A percentile compares a stretch with the other conserved stretches of the same genome.
Evolutionary conservation across 306 rosid species (phyloP).

Genomic region (Cicer bijugum): DNA sequence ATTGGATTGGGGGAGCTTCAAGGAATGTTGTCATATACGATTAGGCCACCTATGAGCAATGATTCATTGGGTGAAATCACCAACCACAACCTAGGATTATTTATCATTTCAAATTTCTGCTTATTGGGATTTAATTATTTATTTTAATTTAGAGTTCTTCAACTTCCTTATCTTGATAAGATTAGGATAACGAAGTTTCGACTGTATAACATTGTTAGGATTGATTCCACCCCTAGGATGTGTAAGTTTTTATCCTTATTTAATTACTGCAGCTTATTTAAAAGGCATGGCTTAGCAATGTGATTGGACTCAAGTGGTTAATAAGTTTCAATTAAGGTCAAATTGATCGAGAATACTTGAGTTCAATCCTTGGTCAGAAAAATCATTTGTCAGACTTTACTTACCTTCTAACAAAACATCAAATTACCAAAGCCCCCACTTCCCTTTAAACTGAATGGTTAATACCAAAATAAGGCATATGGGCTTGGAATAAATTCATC

Average conservation of each 20-base stretch:
- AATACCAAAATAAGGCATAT: background rate
- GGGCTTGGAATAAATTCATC: background rate
- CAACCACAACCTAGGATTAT: background rate
- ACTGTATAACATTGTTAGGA: background rate
- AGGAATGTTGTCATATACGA: background rate
- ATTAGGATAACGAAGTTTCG: background rate
- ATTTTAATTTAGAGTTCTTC: background rate
- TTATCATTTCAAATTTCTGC: background rate
- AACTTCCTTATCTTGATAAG: constrained; percentile 1
- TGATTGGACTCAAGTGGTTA: background rate
- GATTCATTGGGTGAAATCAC: background rate
- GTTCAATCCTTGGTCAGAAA: background rate
- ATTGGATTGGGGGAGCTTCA: background rate
- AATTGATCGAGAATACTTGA: background rate
- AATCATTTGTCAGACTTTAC: background rate
- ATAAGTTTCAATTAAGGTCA: background rate
- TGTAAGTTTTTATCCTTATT: background rate
- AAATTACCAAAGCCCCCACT: background rate
- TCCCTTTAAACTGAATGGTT: background rate
- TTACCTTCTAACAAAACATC: background rate
- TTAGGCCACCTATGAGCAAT: background rate
- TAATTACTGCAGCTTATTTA: background rate
- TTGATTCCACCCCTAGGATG: background rate
- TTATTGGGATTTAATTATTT: background rate
- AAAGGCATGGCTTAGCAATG: background rate